Conservation (phyloP, 257 asterid species). For the Ocimum tenuiflorum region DNA sequence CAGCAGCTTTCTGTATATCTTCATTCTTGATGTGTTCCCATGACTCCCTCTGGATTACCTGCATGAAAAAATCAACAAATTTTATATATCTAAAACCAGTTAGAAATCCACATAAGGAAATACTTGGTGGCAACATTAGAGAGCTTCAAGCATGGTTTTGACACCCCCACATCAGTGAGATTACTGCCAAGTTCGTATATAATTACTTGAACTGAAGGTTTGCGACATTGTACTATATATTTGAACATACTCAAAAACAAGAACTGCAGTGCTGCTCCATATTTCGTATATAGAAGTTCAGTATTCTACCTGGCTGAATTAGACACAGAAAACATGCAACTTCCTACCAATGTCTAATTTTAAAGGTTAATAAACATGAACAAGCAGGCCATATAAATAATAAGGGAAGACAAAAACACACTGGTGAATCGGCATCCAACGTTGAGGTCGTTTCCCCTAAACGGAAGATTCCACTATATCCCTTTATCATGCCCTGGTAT, state of each 20-base stretch:
- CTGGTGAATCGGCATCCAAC: conserved; percentile 98
- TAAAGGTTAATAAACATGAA: conserved; percentile 1
- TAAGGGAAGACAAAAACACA: conserved; percentile 30
- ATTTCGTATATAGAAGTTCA: too few species aligned
- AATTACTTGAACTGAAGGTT: too few species aligned
- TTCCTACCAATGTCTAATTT: too few species aligned
- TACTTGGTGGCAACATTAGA: neutral
- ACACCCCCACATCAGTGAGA: neutral
- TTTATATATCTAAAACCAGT: neutral
- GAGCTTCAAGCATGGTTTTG: neutral
- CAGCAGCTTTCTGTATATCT: conserved; percentile 71
- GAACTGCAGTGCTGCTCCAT: too few species aligned
- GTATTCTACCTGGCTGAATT: too few species aligned
- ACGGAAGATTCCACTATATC: conserved; percentile 92
- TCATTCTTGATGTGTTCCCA: conserved; percentile 93
- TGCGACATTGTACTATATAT: too few species aligned
- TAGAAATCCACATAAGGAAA: neutral
- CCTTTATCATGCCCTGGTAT: conserved; percentile 93
- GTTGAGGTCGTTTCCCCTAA: conserved; percentile 98
- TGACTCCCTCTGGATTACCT: conserved; percentile 87
- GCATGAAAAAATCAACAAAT: neutral
- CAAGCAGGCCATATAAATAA: neutral
- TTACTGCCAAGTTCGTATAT: too few species aligned
- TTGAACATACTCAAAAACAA: too few species aligned
- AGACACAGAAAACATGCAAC: too few species aligned